phyloP scores from a whole-genome alignment of 2,329 filamentous ascomycete species.

The Paecilomyces niveus region DNA sequence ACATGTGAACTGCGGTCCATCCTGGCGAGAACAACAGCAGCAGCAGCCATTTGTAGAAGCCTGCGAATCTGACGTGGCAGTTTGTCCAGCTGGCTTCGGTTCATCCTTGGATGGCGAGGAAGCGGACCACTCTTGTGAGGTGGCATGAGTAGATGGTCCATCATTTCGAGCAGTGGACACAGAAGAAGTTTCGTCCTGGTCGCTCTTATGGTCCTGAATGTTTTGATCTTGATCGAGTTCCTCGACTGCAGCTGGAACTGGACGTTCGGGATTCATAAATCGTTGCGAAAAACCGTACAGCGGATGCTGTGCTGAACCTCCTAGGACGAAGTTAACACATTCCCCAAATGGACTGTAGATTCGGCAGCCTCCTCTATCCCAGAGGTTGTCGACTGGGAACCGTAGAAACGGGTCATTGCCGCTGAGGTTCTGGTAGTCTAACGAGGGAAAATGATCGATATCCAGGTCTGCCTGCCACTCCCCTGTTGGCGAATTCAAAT shows the following conservation, averaged over 20 bases:
- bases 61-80: neutral
- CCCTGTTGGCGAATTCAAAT: neutral
- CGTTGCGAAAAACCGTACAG: neutral
- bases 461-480: neutral
- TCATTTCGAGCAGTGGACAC: neutral
- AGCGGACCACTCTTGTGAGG: neutral
- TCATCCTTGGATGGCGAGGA: neutral
- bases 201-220: neutral
- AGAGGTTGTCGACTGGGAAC: neutral
- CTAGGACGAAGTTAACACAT: neutral
- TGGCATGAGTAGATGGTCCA: neutral
- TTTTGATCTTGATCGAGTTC: neutral
- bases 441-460: neutral
- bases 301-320: neutral
- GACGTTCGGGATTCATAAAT: neutral
- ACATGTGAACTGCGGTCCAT: neutral
- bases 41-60: neutral
- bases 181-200: neutral
- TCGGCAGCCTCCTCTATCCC: neutral
- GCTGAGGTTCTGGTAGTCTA: neutral
- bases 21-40: neutral
- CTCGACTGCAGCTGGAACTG: neutral
- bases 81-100: neutral
- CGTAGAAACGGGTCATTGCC: neutral
- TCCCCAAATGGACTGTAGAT: neutral